A percentile compares a stretch with the other conserved stretches of the same genome.
phyloP scores from a whole-genome alignment of 2,329 filamentous ascomycete genomes.

The Teratosphaeria pseudoeucalypti region DNA sequence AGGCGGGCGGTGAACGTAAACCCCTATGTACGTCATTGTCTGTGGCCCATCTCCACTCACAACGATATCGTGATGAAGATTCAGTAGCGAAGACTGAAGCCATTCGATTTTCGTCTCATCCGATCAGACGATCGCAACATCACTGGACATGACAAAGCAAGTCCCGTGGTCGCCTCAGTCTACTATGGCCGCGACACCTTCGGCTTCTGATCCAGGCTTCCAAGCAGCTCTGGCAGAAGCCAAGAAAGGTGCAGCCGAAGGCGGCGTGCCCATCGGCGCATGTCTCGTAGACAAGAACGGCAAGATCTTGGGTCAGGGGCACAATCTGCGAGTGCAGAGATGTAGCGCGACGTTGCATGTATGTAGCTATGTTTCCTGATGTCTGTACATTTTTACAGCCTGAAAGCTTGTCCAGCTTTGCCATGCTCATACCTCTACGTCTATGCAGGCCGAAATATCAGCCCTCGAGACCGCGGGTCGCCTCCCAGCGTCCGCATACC shows the following conservation, averaged over 20 bases:
- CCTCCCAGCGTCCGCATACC: constrained; percentile 57
- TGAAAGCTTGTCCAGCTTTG: background rate
- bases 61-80: background rate
- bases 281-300: constrained; percentile 59
- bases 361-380: constrained; percentile 7
- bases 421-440: background rate
- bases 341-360: constrained; percentile 63
- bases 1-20: background rate
- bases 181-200: background rate
- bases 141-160: constrained; percentile 10
- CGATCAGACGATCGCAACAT: constrained; percentile 5
- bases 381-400: background rate
- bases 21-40: background rate
- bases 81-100: background rate
- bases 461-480: constrained; percentile 66
- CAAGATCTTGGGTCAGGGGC: constrained; percentile 58
- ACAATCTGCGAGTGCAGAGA: constrained; percentile 66
- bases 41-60: background rate
- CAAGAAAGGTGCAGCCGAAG: constrained; percentile 44
- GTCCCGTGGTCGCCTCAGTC: background rate
- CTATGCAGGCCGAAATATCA: constrained; percentile 58
- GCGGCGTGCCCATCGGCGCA: constrained; percentile 48
- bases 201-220: constrained; percentile 38
- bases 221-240: constrained; percentile 49
- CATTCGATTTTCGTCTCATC: background rate